Evolutionary conservation across 2,329 filamentous ascomycete species (phyloP).

Genomic region (Emergomyces pasteurianus): DNA sequence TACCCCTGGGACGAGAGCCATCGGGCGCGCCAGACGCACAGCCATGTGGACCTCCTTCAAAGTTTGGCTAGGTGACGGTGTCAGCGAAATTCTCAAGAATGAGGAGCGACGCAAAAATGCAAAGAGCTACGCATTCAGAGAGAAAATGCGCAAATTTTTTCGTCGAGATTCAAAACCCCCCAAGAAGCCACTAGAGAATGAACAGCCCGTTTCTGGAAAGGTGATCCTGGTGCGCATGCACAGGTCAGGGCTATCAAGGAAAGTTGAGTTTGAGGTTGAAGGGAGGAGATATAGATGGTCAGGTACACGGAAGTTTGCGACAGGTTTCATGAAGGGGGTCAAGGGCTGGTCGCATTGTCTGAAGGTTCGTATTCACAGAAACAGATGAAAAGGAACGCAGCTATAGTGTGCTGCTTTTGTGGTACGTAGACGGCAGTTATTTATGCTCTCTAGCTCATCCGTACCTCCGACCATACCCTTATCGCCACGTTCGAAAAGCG

Average conservation of each 20-base stretch:
- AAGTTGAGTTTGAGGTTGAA: neutral
- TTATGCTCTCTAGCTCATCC: neutral
- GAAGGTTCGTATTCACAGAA: neutral
- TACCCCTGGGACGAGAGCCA: neutral
- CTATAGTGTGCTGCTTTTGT: neutral
- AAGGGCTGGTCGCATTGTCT: conserved; percentile 1
- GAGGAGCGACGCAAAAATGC: neutral
- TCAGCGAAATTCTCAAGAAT: neutral
- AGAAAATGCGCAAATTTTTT: conserved; percentile 1
- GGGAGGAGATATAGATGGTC: neutral
- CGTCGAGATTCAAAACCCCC: neutral
- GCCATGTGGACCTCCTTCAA: conserved; percentile 2
- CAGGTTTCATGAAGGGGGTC: conserved; percentile 1
- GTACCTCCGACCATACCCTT: neutral
- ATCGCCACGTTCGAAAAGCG: conserved; percentile 2
- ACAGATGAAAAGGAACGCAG: too few relatives aligned
- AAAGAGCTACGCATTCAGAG: neutral
- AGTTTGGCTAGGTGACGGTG: neutral
- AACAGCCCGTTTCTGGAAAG: neutral
- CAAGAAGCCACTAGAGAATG: neutral
- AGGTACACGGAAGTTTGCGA: neutral
- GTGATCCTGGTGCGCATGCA: neutral
- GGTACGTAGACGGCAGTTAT: neutral
- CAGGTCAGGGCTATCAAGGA: neutral
- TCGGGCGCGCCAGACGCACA: neutral